Conservation (phyloP, 495 filamentous ascomycete species). For the Trichoderma virens region DNA sequence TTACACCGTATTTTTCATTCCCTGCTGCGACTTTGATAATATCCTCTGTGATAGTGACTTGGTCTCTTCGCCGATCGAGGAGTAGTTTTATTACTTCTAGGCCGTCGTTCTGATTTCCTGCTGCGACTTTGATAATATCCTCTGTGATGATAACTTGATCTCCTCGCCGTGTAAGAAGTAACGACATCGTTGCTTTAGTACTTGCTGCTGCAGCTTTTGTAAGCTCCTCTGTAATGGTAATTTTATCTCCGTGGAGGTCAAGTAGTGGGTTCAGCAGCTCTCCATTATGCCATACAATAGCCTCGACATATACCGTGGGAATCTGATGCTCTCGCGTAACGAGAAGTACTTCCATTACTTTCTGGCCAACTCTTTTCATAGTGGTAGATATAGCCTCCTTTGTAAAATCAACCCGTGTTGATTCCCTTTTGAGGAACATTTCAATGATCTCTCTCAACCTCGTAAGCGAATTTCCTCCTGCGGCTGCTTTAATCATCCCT, state of each 20-base stretch:
- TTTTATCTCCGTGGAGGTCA: neutral
- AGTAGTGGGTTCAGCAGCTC: too few species aligned
- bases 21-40: neutral
- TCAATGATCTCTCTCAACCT: too few species aligned
- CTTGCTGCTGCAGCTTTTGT: neutral
- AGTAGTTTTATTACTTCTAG: slow-evolving; percentile 15
- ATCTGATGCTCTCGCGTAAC: too few species aligned
- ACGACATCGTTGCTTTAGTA: neutral
- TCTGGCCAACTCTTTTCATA: too few species aligned
- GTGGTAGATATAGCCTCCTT: too few species aligned
- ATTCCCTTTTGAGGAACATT: too few species aligned
- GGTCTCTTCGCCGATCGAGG: neutral
- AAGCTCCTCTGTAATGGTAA: neutral
- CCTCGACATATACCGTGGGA: too few species aligned
- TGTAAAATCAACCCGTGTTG: too few species aligned
- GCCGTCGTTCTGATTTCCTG: slow-evolving; percentile 7
- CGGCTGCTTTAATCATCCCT: too few species aligned
- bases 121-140: slow-evolving; percentile 16
- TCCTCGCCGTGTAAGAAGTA: slow-evolving; percentile 12
- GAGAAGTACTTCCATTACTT: neutral
- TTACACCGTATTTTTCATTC: neutral
- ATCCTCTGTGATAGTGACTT: neutral
- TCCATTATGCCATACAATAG: too few species aligned
- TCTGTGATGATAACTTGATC: slow-evolving; percentile 14
- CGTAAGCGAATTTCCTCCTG: too few species aligned